Percentiles rank a stretch among this genome's conserved stretches.
phyloP scores from a whole-genome alignment of 2,329 filamentous ascomycete species.

The Thelonectria blattea region DNA sequence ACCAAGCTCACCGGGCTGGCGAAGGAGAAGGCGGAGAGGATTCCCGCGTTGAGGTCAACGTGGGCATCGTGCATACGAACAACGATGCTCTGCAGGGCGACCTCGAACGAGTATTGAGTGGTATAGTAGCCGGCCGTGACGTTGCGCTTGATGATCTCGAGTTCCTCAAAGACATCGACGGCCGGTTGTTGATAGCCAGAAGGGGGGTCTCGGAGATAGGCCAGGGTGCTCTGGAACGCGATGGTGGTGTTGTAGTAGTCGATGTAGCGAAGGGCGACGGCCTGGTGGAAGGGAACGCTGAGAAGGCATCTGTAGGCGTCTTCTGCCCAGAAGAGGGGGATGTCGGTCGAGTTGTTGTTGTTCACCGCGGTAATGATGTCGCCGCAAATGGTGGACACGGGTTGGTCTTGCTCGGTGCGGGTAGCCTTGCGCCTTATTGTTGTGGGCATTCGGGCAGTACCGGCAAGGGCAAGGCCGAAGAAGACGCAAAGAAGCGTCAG shows the following conservation, averaged over 20 bases:
- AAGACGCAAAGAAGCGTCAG: not conserved
- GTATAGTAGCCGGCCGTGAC: not conserved
- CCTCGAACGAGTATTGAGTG: conserved; percentile 8
- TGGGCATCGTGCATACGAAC: conserved; percentile 5
- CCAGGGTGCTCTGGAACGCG: conserved; percentile 5
- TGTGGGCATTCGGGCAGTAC: not conserved
- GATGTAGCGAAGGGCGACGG: conserved; percentile 3
- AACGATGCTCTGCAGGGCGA: conserved; percentile 3
- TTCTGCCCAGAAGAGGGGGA: not conserved
- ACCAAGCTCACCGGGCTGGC: not conserved
- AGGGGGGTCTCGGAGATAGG: conserved; percentile 1
- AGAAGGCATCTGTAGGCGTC: not conserved
- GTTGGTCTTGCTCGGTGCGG: conserved; percentile 1
- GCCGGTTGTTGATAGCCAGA: conserved; percentile 2
- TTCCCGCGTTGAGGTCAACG: not conserved
- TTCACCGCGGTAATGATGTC: conserved; percentile 6
- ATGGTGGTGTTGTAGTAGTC: conserved; percentile 11
- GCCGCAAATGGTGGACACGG: conserved; percentile 5
- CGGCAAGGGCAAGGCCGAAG: not conserved
- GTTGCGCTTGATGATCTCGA: conserved; percentile 4
- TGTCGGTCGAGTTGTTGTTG: not conserved
- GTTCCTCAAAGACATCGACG: not conserved
- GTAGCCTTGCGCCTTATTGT: not conserved
- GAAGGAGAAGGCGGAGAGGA: conserved; percentile 2
- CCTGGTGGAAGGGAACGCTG: conserved; percentile 1